These are phyloP conservation scores for Aureobasidium namibiae DNA, from an alignment of 2,329 filamentous ascomycete species.

Conservation along the genomic window DNA sequence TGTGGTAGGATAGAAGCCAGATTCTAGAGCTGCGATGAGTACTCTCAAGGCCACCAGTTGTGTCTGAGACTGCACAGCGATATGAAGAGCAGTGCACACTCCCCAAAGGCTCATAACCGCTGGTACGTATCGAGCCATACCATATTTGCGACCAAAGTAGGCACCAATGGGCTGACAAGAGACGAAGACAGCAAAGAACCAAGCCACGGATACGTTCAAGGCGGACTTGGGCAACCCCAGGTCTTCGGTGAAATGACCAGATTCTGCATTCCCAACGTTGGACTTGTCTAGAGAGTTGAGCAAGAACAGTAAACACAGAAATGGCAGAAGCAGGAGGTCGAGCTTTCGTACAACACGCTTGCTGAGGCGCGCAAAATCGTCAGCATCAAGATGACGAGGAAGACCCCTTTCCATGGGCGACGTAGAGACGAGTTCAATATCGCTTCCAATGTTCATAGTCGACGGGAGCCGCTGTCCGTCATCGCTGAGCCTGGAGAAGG, in stretches of 20 bases:
- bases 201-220: conserved; percentile 48
- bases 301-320: conserved; percentile 44
- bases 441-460: not conserved
- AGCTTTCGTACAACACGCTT: conserved; percentile 38
- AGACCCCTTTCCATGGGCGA: not conserved
- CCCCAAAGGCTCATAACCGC: conserved; percentile 49
- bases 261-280: conserved; percentile 49
- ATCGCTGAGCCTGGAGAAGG: not conserved
- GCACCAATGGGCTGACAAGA: conserved; percentile 48
- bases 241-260: conserved; percentile 51
- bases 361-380: conserved; percentile 16
- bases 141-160: conserved; percentile 49
- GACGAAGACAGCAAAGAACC: conserved; percentile 54
- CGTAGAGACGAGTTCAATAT: not conserved
- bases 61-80: conserved; percentile 38
- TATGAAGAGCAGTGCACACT: conserved; percentile 39
- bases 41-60: conserved; percentile 39
- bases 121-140: conserved; percentile 49
- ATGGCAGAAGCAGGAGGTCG: conserved; percentile 43
- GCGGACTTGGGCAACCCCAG: conserved; percentile 45
- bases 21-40: conserved; percentile 41
- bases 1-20: conserved; percentile 52
- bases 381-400: not conserved
- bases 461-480: not conserved
- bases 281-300: conserved; percentile 46